Conservation (phyloP, 2,329 filamentous ascomycete genomes). For the Neonectria sp. region DNA sequence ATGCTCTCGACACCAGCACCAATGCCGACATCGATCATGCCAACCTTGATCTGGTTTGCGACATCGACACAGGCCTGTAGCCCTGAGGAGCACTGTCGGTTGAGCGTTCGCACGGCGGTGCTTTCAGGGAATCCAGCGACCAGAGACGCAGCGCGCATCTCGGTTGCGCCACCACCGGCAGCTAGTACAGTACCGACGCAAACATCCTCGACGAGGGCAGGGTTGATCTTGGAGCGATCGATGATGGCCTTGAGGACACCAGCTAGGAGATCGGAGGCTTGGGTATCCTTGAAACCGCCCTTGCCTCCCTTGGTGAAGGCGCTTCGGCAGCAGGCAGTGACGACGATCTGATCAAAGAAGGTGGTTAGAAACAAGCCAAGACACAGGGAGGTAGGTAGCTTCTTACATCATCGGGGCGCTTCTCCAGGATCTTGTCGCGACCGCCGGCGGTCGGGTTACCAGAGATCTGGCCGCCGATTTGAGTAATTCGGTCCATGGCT, state of each 20-base stretch:
- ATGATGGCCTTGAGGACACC: slow-evolving; percentile 88
- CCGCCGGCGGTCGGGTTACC: slow-evolving; percentile 69
- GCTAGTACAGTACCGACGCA: slow-evolving; percentile 92
- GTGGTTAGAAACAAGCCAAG: slow-evolving; percentile 43
- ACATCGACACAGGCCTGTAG: slow-evolving; percentile 95
- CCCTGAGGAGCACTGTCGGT: slow-evolving; percentile 94
- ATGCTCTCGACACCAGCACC: slow-evolving; percentile 98
- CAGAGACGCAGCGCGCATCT: slow-evolving; percentile 93
- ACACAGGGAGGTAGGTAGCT: slow-evolving; percentile 1
- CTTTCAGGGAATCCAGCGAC: slow-evolving; percentile 92
- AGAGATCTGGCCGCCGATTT: slow-evolving; percentile 75
- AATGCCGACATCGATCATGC: slow-evolving; percentile 96
- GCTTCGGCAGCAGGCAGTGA: slow-evolving; percentile 92
- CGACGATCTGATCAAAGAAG: slow-evolving; percentile 76
- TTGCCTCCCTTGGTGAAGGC: slow-evolving; percentile 94
- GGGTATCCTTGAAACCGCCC: slow-evolving; percentile 96
- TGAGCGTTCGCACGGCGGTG: slow-evolving; percentile 88
- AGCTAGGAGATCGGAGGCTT: slow-evolving; percentile 86
- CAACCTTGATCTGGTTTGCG: slow-evolving; percentile 89
- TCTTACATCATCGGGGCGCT: slow-evolving; percentile 77
- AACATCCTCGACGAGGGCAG: slow-evolving; percentile 90
- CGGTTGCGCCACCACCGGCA: slow-evolving; percentile 94
- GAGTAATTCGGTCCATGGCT: slow-evolving; percentile 72
- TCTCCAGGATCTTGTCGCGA: slow-evolving; percentile 73
- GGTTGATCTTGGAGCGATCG: slow-evolving; percentile 90